Evolutionary conservation across 2,329 filamentous ascomycete species (phyloP), one percentile per base, ranked within the genome.

Genomic region (Calonectria hawksworthii): DNA sequence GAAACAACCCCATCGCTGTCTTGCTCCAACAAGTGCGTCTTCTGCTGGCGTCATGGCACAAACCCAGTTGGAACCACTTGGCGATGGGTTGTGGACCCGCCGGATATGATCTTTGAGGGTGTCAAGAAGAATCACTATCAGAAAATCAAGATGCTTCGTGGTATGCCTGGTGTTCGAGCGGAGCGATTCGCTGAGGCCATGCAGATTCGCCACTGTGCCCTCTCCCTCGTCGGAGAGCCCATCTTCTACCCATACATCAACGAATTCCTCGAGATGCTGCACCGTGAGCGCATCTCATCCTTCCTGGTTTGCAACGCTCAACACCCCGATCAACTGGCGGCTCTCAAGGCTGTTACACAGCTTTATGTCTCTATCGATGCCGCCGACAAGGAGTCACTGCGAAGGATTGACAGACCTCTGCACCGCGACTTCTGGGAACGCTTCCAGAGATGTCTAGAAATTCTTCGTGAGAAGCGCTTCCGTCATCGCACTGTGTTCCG

Each of bases 171-270:
- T 7, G 95, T 99, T 5, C 92, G 96, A 14, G 95, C 96, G 1
- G 96, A 99, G 85, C 91, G 97, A 4, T 99, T 98, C 82, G 92
- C 94, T 9, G 97, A 99, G 87, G 96, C 96, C 0, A 95, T 98
- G 93, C 91, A 93, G 52, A 98, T 99, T 80, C 91, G 95, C 0
- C 96, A 99, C 86, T 99, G 96, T 84, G 97, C 97, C 0, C 88
- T 99, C 59, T 95, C 93, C 78, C 89, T 99, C 13, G 97, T 99
- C 28, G 96, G 97, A 79, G 96, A 99, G 85, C 96, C 96, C n/a
- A 98, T 98, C 80, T 99, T 99, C 87, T 99, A 99, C 85, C 97
- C 97, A 13, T 93, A 98, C 82, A 99, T 99, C 89, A 98, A 99
- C 85, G 94, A 96, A 82, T 96, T 99, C 82, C 88, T 98, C 1